phyloP scores from a whole-genome alignment of 345 rosid genomes.

The Hibiscus tridactylites region DNA sequence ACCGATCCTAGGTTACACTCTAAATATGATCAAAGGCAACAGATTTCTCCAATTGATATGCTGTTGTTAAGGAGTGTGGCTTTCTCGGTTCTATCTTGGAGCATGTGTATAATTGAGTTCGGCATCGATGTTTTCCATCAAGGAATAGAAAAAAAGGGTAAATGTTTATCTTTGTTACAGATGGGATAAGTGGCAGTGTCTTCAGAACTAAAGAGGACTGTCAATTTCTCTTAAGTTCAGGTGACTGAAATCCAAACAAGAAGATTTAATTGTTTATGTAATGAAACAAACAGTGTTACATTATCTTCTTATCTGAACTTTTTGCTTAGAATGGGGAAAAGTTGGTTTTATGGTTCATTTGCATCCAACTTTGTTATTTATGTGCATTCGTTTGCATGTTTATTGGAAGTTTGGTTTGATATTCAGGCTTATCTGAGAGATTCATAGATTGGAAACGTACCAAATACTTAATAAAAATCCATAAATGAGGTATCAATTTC shows the following conservation, averaged over 20 bases:
- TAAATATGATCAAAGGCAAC: background rate
- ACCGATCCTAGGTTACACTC: background rate
- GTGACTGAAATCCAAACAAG: background rate
- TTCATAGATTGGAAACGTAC: background rate
- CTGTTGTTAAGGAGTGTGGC: background rate
- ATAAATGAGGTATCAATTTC: no score
- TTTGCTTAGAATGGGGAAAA: no score
- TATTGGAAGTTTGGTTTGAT: no score
- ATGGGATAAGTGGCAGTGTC: background rate
- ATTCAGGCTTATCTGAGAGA: background rate
- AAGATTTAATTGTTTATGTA: background rate
- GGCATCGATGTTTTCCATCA: background rate
- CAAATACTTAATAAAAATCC: no score
- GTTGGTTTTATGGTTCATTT: no score
- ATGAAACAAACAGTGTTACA: background rate
- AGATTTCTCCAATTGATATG: background rate
- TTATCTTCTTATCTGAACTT: background rate
- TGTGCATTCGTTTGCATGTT: no score
- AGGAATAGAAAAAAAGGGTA: background rate
- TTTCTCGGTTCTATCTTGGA: background rate
- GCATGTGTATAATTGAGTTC: slow-evolving; percentile 4
- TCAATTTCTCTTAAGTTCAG: background rate
- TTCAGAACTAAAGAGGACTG: background rate
- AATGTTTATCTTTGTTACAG: background rate
- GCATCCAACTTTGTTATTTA: no score